Base-by-base conservation (phyloP, 306 rosid species). In the Canavalia gladiata region DNA sequence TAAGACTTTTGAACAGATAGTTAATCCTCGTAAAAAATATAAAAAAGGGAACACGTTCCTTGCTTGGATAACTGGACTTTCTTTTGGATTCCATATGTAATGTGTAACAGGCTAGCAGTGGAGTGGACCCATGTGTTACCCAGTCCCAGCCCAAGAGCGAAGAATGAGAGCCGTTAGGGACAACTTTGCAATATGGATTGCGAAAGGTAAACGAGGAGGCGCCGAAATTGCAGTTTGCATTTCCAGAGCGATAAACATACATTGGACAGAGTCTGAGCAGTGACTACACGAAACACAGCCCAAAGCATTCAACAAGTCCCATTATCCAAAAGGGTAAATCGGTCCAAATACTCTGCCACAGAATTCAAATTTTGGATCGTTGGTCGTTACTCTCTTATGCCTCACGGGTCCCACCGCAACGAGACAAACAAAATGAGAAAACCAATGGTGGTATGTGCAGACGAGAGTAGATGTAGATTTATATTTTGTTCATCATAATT, bases 301-400 rank as follows among this genome's bases (percentile, higher is more conserved):
- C 85, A 55, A 68, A 43, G 84, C 68, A 70, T 18, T 18, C 25
- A 18, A 1, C 7, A 25, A 0, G 7, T 8, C 69, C 72, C 52
- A 35, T 1, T 18, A 42, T 9, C 49, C 62, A 29, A 72, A 80
- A 71, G 87, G 90, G 86, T 13, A 82, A 81, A 77, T 68, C 66
- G 13, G 90, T 87, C 90, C 41, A 60, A 55, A 46, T 25, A 42
- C 10, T 30, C 52, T 51, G 0, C 81, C 42, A 8, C 7, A 60
- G 1, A 80, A 81, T 81, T 85, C 82, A 85, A 85, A 85, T 70
- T 84, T 84, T 50, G 81, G 72, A 79, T 84, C 78, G 81, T 84
- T 79, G 37, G 87, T 74, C 84, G 68, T 47, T 71, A 83, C 86
- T 49, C 39, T 8, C 43, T 51, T 13, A 0, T 9, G 5, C 41